A percentile compares a stretch with the other conserved stretches of the same genome.
Evolutionary conservation across 352 stramenopile genomes (phyloP).

Genomic region (Pythium monospermum): DNA sequence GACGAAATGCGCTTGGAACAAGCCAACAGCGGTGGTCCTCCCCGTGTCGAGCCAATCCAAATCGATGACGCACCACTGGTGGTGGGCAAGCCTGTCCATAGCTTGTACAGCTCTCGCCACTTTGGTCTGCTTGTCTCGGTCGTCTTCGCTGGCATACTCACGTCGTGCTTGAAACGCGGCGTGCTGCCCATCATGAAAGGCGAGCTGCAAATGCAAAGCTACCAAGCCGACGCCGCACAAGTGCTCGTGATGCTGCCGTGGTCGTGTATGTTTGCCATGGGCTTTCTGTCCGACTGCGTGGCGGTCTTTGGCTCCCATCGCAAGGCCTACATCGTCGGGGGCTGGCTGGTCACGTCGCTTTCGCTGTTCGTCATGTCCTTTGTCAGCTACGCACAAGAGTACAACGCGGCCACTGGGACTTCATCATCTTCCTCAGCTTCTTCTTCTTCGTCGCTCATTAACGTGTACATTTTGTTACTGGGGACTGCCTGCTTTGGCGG

Average conservation of each 20-base stretch:
- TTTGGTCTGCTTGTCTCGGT: slow-evolving; percentile 18
- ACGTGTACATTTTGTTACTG: slow-evolving; percentile 37
- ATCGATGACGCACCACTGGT: slow-evolving; percentile 1
- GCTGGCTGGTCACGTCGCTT: slow-evolving; percentile 36
- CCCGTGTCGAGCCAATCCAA: neutral
- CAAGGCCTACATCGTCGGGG: slow-evolving; percentile 52
- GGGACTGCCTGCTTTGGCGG: slow-evolving; percentile 45
- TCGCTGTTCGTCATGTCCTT: slow-evolving; percentile 46
- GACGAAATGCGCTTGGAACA: neutral
- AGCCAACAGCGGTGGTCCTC: neutral
- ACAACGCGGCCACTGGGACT: slow-evolving; percentile 21
- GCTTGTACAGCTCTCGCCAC: slow-evolving; percentile 8
- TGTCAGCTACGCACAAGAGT: slow-evolving; percentile 51
- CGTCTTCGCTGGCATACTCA: slow-evolving; percentile 13
- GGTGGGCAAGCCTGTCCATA: neutral
- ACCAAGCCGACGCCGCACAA: slow-evolving; percentile 51
- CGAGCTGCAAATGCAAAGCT: slow-evolving; percentile 61
- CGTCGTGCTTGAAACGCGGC: slow-evolving; percentile 22
- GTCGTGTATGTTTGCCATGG: slow-evolving; percentile 79
- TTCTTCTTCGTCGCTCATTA: slow-evolving; percentile 31
- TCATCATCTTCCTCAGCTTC: too few species aligned
- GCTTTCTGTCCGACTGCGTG: slow-evolving; percentile 50
- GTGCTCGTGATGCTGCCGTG: slow-evolving; percentile 54
- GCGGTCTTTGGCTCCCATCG: slow-evolving; percentile 38
- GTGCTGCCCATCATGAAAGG: slow-evolving; percentile 50